A percentile compares a stretch with the other conserved stretches of the same genome.
These are phyloP conservation scores for Pseudopyricularia javanii DNA, from an alignment of 2,329 filamentous ascomycete species.

Conservation along the genomic window DNA sequence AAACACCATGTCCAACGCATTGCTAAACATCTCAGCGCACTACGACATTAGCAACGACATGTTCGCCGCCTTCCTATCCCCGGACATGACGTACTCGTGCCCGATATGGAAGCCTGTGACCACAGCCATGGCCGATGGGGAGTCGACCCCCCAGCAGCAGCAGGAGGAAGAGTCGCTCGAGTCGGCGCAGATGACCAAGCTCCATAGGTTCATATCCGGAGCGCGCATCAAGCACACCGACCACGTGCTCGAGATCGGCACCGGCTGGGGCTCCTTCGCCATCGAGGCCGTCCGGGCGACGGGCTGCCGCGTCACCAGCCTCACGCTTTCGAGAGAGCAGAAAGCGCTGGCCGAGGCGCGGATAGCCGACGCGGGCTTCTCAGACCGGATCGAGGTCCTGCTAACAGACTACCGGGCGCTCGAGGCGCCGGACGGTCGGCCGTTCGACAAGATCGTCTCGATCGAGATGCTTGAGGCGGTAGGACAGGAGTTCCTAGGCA, in stretches of 20 bases:
- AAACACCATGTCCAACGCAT: constrained; percentile 44
- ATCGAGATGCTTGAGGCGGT: constrained; percentile 73
- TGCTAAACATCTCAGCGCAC: constrained; percentile 58
- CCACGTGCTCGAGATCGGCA: constrained; percentile 64
- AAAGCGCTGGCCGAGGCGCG: constrained; percentile 54
- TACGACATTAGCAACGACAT: constrained; percentile 69
- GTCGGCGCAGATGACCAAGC: constrained; percentile 54
- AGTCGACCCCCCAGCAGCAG: constrained; percentile 9
- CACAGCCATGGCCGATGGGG: constrained; percentile 18
- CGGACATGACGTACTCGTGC: constrained; percentile 69
- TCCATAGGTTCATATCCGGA: constrained; percentile 53
- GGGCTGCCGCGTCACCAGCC: constrained; percentile 54
- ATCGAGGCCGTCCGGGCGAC: constrained; percentile 55
- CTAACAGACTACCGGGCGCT: constrained; percentile 58
- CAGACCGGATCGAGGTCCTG: constrained; percentile 48
- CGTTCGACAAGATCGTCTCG: constrained; percentile 60
- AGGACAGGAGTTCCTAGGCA: constrained; percentile 52
- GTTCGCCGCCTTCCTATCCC: constrained; percentile 60
- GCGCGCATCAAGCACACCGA: constrained; percentile 51
- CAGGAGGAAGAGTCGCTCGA: constrained; percentile 45
- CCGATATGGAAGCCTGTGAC: constrained; percentile 45
- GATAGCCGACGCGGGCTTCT: constrained; percentile 47
- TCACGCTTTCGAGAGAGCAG: constrained; percentile 59
- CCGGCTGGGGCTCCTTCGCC: constrained; percentile 64
- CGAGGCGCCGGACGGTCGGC: constrained; percentile 30